A percentile compares a stretch with the other conserved stretches of the same genome.
Conservation (phyloP, 345 rosid genomes). For the Camelina neglecta region DNA sequence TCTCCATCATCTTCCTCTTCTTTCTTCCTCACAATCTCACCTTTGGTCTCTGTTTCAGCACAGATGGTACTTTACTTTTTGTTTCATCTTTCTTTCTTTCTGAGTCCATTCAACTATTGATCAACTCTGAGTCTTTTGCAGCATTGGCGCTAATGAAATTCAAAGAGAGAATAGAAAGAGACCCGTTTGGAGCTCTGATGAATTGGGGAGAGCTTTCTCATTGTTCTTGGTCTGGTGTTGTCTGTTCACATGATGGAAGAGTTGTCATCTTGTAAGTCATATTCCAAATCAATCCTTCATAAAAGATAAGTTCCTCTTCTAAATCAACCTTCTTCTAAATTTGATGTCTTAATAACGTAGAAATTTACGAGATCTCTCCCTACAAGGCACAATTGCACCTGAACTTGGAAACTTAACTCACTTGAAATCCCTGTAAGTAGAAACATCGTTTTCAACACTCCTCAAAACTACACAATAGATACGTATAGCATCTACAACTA, state of each 20-base stretch:
- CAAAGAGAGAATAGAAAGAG: constrained; percentile 61
- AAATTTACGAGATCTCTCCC: constrained; percentile 62
- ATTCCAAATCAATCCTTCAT: neutral
- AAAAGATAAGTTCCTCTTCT: neutral
- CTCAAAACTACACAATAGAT: neutral
- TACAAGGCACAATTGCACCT: constrained; percentile 73
- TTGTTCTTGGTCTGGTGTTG: constrained; percentile 87
- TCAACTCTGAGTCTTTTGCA: constrained; percentile 38
- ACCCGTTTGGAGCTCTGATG: constrained; percentile 72
- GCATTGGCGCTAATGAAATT: constrained; percentile 72
- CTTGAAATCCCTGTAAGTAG: constrained; percentile 76
- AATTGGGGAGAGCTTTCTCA: constrained; percentile 64
- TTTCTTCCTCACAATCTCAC: constrained; percentile 37
- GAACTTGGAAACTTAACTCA: constrained; percentile 63
- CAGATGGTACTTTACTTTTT: constrained; percentile 35
- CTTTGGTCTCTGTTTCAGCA: constrained; percentile 37
- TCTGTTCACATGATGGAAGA: constrained; percentile 64
- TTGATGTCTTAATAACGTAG: constrained; percentile 15
- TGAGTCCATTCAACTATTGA: neutral
- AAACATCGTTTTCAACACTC: neutral
- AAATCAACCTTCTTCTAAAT: neutral
- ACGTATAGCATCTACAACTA: neutral
- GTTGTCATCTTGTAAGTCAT: constrained; percentile 71
- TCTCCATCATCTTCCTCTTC: constrained; percentile 52
- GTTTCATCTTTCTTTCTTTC: neutral